Evolutionary conservation across 805 yeast species (phyloP).

Genomic region (Pichia manshurica): DNA sequence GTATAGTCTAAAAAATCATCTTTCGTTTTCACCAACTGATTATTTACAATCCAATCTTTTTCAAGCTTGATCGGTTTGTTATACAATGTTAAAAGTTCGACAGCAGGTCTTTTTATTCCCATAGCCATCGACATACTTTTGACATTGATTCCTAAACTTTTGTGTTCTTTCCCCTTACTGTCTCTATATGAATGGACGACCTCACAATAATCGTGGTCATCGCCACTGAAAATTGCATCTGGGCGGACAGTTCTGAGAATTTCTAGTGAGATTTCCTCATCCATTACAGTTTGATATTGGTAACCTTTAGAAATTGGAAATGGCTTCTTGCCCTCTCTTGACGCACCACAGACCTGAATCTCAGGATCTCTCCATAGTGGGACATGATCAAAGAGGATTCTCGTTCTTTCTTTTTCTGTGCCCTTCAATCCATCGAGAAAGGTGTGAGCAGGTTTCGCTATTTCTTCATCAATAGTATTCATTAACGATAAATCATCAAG

Average conservation of each 20-base stretch:
- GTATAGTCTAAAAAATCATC: conserved; percentile 33
- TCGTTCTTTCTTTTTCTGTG: conserved; percentile 35
- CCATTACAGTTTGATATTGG: conserved; percentile 86
- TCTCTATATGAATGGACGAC: conserved; percentile 43
- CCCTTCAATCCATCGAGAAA: conserved; percentile 42
- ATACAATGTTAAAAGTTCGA: conserved; percentile 32
- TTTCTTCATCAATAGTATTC: conserved; percentile 40
- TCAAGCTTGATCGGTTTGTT: conserved; percentile 12
- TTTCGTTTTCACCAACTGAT: conserved; percentile 19
- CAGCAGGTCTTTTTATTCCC: conserved; percentile 45
- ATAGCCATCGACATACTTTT: conserved; percentile 88
- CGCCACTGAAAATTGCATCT: conserved; percentile 75
- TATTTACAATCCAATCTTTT: conserved; percentile 25
- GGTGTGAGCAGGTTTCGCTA: conserved; percentile 43
- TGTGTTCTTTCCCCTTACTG: background rate
- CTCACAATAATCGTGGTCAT: conserved; percentile 94
- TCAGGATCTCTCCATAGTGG: conserved; percentile 69
- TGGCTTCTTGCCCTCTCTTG: conserved; percentile 57
- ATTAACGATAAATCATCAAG: conserved; percentile 79
- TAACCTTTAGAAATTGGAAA: conserved; percentile 71
- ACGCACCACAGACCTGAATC: conserved; percentile 62
- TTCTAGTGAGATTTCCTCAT: conserved; percentile 48
- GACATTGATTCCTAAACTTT: conserved; percentile 33
- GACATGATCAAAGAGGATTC: conserved; percentile 76
- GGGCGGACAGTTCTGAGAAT: conserved; percentile 61